phyloP scores from a whole-genome alignment of 257 asterid species.

The Coffea canephora region DNA sequence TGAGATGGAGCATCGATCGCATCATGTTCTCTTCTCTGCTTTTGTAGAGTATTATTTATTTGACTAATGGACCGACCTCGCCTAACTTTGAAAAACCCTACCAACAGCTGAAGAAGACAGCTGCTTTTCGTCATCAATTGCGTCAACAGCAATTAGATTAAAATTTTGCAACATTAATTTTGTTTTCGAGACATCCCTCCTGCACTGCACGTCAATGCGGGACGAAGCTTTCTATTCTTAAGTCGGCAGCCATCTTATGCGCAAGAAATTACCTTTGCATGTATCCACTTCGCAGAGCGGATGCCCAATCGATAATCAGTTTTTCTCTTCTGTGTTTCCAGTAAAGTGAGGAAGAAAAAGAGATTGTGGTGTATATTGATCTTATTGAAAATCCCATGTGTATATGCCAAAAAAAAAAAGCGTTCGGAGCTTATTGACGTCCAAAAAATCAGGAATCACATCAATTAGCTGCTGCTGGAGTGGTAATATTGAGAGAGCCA shows the following conservation, averaged over 20 bases:
- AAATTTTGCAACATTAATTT: too few species aligned
- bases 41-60: background rate
- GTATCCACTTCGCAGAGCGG: too few species aligned
- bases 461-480: too few species aligned
- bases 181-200: background rate
- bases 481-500: constrained; percentile 62
- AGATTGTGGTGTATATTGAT: background rate
- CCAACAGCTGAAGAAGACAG: background rate
- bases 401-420: too few species aligned
- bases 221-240: too few species aligned
- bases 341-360: background rate
- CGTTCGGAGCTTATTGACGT: too few species aligned
- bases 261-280: too few species aligned
- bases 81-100: constrained; percentile 23
- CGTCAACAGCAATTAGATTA: background rate
- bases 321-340: background rate
- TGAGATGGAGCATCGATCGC: background rate
- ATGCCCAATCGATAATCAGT: background rate
- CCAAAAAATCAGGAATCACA: too few species aligned
- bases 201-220: background rate
- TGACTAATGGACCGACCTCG: constrained; percentile 24
- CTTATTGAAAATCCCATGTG: background rate
- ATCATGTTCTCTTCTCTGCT: constrained; percentile 6
- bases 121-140: background rate
- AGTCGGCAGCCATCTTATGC: too few species aligned